phyloP scores from a whole-genome alignment of 805 yeast genomes.

The Brettanomyces anomalus region DNA sequence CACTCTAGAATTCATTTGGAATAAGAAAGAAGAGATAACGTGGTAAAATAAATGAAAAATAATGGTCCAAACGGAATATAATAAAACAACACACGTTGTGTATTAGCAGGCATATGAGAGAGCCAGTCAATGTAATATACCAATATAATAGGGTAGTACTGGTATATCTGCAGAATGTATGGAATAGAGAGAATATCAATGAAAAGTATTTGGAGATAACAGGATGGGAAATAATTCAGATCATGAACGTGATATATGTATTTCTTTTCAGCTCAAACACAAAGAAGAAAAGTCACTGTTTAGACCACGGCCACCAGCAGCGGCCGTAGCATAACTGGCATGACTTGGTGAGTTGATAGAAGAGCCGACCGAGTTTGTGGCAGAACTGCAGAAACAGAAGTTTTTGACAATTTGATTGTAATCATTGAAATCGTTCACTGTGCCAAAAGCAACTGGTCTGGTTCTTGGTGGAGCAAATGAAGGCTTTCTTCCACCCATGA shows the following conservation, averaged over 20 bases:
- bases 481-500: conserved; percentile 1
- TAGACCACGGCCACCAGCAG: conserved; percentile 1
- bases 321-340: not conserved
- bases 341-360: not conserved
- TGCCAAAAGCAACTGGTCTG: conserved; percentile 9
- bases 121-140: too few species aligned
- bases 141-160: too few species aligned
- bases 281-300: conserved; percentile 7
- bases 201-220: too few species aligned
- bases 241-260: too few species aligned
- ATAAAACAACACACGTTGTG: not conserved
- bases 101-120: not conserved
- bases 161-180: not conserved
- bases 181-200: not conserved
- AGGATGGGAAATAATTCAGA: too few species aligned
- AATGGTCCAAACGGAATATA: not conserved
- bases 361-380: conserved; percentile 1
- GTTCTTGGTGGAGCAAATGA: conserved; percentile 6
- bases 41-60: not conserved
- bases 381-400: conserved; percentile 23
- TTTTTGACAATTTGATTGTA: conserved; percentile 19
- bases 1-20: not conserved
- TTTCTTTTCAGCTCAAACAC: conserved; percentile 2
- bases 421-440: conserved; percentile 5
- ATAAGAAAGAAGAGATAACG: not conserved